Evolutionary conservation across 1,139 yeast genomes (phyloP).

Genomic region (Pichia sp.): DNA sequence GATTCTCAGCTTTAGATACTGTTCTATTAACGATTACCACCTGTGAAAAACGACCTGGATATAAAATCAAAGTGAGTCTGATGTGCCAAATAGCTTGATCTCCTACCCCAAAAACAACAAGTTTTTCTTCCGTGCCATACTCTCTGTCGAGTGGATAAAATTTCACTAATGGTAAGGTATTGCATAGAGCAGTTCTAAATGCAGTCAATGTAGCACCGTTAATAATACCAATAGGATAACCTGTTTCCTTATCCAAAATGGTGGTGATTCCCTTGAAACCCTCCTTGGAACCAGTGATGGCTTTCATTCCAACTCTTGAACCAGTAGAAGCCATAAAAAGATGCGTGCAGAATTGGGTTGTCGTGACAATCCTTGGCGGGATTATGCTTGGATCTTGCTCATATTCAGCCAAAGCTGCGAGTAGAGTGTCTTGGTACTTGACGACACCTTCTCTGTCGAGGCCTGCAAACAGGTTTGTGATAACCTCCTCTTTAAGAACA

Average conservation of each 20-base stretch:
- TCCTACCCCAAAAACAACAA: conserved; percentile 58
- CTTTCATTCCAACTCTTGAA: conserved; percentile 35
- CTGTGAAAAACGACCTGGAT: conserved; percentile 29
- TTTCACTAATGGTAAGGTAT: conserved; percentile 40
- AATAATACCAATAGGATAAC: conserved; percentile 44
- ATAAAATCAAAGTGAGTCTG: conserved; percentile 37
- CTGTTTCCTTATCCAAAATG: conserved; percentile 43
- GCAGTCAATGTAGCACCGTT: conserved; percentile 60
- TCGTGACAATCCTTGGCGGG: conserved; percentile 34
- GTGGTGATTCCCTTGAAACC: conserved; percentile 49
- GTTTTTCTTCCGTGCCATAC: conserved; percentile 8
- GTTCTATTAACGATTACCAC: conserved; percentile 46
- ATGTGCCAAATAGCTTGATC: conserved; percentile 64
- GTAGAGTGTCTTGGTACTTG: conserved; percentile 23
- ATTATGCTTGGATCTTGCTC: conserved; percentile 27
- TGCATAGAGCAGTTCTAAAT: conserved; percentile 60
- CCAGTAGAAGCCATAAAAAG: conserved; percentile 59
- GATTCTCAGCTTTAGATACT: conserved; percentile 32
- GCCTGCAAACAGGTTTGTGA: conserved; percentile 7
- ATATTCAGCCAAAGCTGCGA: conserved; percentile 25
- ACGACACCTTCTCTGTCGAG: conserved; percentile 1
- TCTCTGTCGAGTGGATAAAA: conserved; percentile 26
- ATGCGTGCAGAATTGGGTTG: conserved; percentile 37
- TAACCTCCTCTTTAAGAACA: conserved; percentile 8
- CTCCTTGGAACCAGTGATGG: conserved; percentile 43